Evolutionary conservation across 805 yeast genomes (phyloP).

Genomic region (Groenewaldozyma tartarivorans): DNA sequence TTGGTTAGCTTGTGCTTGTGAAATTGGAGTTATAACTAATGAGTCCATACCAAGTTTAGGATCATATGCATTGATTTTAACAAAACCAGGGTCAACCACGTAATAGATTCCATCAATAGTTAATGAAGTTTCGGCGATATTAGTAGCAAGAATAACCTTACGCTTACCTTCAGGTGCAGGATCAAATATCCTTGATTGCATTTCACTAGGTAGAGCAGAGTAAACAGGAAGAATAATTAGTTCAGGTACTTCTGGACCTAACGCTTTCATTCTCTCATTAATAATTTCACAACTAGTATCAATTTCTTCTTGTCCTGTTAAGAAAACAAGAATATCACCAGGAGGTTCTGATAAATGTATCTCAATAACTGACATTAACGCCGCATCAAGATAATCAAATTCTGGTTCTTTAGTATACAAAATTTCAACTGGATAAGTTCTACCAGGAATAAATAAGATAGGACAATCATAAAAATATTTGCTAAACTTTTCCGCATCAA

Average conservation of each 20-base stretch:
- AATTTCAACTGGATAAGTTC: conserved; percentile 86
- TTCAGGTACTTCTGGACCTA: conserved; percentile 48
- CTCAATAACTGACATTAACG: conserved; percentile 77
- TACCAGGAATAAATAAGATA: conserved; percentile 80
- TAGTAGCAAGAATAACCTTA: conserved; percentile 89
- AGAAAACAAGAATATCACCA: conserved; percentile 75
- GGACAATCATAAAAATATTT: conserved; percentile 77
- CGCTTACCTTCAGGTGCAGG: conserved; percentile 73
- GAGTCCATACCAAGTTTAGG: conserved; percentile 85
- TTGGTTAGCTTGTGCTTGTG: conserved; percentile 93
- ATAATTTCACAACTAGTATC: conserved; percentile 74
- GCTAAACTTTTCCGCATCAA: conserved; percentile 83
- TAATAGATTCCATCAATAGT: conserved; percentile 93
- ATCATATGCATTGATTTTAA: conserved; percentile 83
- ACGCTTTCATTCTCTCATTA: conserved; percentile 50
- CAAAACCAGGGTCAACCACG: conserved; percentile 92
- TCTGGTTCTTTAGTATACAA: conserved; percentile 81
- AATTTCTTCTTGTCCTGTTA: conserved; percentile 96
- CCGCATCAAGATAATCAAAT: conserved; percentile 83
- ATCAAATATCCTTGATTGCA: conserved; percentile 73
- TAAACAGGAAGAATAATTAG: conserved; percentile 78
- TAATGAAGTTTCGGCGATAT: conserved; percentile 93
- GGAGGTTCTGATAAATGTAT: conserved; percentile 61
- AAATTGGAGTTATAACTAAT: conserved; percentile 75
- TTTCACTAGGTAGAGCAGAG: conserved; percentile 80